Conservation (phyloP, 768 basidiomycete genomes). For the Podaxis rugospora region DNA sequence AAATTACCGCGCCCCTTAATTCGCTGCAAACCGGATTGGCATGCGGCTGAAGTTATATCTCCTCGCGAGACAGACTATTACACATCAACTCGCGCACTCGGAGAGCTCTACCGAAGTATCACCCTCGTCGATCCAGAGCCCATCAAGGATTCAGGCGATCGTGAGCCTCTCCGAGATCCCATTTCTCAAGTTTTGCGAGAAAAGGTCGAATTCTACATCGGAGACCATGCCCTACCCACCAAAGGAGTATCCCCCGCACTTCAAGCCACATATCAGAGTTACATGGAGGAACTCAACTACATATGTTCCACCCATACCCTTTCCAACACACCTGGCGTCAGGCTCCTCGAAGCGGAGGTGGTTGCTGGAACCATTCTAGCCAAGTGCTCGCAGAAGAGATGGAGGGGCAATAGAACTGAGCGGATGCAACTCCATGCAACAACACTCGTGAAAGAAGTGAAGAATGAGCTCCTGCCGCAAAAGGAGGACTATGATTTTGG, state of each 20-base stretch:
- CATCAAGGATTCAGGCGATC: conserved; percentile 13
- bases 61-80: conserved; percentile 66
- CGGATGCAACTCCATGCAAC: conserved; percentile 58
- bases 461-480: conserved; percentile 19
- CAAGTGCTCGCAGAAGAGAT: conserved; percentile 58
- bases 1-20: conserved; percentile 52
- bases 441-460: conserved; percentile 46
- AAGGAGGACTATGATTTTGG: conserved; percentile 21
- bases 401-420: conserved; percentile 53
- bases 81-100: conserved; percentile 64
- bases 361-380: conserved; percentile 73
- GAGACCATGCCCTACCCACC: conserved; percentile 10
- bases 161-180: conserved; percentile 28
- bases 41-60: conserved; percentile 51
- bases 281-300: conserved; percentile 64
- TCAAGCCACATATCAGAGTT: conserved; percentile 41
- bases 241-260: conserved; percentile 24
- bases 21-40: conserved; percentile 77
- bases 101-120: conserved; percentile 65
- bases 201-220: conserved; percentile 26
- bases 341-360: conserved; percentile 68
- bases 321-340: conserved; percentile 47
- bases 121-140: conserved; percentile 34
- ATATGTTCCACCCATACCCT: conserved; percentile 67
- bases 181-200: conserved; percentile 31